Base-by-base conservation (phyloP, 345 rosid genomes). In the Mallotus nudiflorus region DNA sequence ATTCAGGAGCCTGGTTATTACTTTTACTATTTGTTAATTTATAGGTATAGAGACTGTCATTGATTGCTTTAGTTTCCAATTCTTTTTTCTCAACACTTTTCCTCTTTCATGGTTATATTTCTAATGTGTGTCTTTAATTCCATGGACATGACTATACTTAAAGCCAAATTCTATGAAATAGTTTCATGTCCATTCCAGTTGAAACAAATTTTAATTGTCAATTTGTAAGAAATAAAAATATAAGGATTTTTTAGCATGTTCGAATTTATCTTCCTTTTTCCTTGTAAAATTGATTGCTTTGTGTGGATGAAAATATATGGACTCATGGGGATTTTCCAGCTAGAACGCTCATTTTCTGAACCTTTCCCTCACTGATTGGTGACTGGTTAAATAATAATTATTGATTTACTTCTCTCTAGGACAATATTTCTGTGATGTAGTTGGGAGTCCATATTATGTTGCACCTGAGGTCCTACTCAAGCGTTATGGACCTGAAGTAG, bases 381-480 rank as follows among this genome's bases (percentile, higher is more conserved):
- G n/a, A n/a, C n/a, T n/a, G n/a, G n/a, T n/a, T n/a, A n/a, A n/a
- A n/a, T n/a, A n/a, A n/a, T n/a, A n/a, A n/a, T n/a, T n/a, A n/a
- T n/a, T n/a, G n/a, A n/a, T 7, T 15, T 73, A 35, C 71, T 66
- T 53, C 71, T 6, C 31, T 82, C 51, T 84, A 92, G 98, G 96
- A 65, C 96, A 92, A 76, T 78, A 77, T 63, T 84, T 91, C 66
- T 74, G 73, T 28, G 99, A 95, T 82, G 97, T 95, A 59, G 99
- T 95, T 24, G 99, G 99, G 66, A 95, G 99, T 76, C 97, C 99
- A 14, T 95, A 90, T 70, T 95, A 95, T 44, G 99, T 95, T 75
- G 99, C 99, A 29, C 99, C 99, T 0, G 99, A 95, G 84, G 97
- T 95, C 64, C 82, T 95, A 70, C 85, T 83, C 9, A 92, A 95